These are phyloP conservation scores for Backusella tuberculispora DNA, from an alignment of 192 early-diverging fungal species.

Conservation along the genomic window DNA sequence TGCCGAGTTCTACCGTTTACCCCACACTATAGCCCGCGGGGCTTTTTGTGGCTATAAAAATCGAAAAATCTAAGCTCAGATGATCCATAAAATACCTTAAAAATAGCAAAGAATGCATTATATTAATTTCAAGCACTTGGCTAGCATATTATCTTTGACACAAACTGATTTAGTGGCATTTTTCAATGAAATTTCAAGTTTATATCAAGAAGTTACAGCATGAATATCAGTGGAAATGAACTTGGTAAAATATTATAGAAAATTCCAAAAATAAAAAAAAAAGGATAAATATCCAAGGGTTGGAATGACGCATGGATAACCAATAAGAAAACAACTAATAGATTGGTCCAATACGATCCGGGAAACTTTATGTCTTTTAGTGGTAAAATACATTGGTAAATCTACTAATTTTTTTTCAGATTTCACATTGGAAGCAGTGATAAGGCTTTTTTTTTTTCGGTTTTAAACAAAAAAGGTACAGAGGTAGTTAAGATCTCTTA, in stretches of 20 bases:
- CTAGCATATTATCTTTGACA: neutral
- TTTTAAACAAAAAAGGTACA: neutral
- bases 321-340: neutral
- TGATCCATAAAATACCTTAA: neutral
- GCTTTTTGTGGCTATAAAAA: neutral
- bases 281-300: neutral
- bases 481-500: neutral
- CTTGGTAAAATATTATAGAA: neutral
- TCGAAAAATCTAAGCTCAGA: neutral
- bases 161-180: neutral
- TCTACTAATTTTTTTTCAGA: neutral
- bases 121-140: neutral
- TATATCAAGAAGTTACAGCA: neutral
- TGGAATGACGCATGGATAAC: conserved; percentile 6
- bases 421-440: neutral
- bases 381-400: neutral
- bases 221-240: neutral
- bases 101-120: neutral
- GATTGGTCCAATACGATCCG: neutral
- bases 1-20: neutral
- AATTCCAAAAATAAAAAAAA: neutral
- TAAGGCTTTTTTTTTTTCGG: neutral
- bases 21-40: conserved; percentile 1
- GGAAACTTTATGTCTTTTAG: neutral
- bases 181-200: neutral